Evolutionary conservation across 805 yeast genomes (phyloP), one percentile per base, ranked within the genome.

Genomic region (Candida chilensis): DNA sequence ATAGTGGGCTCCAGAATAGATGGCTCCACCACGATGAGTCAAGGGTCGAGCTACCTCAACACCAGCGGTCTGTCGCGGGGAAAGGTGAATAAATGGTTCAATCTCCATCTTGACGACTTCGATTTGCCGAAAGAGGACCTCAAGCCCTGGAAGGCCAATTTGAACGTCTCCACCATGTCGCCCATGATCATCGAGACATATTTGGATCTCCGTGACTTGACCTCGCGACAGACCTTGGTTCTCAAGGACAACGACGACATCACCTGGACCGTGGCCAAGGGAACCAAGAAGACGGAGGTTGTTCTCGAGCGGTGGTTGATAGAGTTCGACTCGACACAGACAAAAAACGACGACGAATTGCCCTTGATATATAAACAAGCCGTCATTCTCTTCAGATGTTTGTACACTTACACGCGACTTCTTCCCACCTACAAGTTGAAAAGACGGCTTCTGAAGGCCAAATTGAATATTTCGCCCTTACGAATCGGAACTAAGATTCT

Each of bases 271-370:
- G 77, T 77, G 9, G 61, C 79, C 7, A 72, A 66, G 35, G 80
- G 79, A 10, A 62, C 69, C 3, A 74, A 71, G 44, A 81, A 81
- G 44, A 65, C 74, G 12, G 97, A 90, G 52, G 72, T 92, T n/a
- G 96, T 92, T 2, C 57, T 92, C 34, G 98, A 92, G 47, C 67
- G 98, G 35, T 92, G 98, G 98, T 63, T 86, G 16, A 57, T 92
- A 20, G 95, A 88, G 50, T 71, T 88, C 36, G 88, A 81, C 54
- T 71, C 12, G 58, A 56, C 25, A 51, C 49, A 5, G 28, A 24
- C 17, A 12, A 15, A 20, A 27, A 55, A 53, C 5, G 36, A 54
- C 3, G 64, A 63, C 15, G 92, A 83, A 31, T 61, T 81, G 11
- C 82, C 87, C 1, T 53, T 67, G 26, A 69, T 83, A 6, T 81